phyloP scores from a whole-genome alignment of 495 filamentous ascomycete genomes.

The Penicillium ucsense region DNA sequence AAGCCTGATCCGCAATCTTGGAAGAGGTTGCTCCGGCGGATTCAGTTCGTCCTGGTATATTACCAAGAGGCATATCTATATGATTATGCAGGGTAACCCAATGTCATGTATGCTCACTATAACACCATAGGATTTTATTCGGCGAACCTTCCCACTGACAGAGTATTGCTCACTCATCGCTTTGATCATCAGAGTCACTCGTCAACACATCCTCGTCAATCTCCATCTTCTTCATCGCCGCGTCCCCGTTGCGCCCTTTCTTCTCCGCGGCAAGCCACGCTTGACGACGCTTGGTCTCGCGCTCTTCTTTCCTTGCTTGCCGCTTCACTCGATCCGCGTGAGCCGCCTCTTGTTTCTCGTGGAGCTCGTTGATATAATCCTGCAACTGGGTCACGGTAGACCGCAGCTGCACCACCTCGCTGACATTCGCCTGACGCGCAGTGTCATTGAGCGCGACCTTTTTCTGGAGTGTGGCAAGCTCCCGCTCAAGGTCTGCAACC shows the following conservation, averaged over 20 bases:
- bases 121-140: conserved; percentile 1
- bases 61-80: no score
- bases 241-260: conserved; percentile 36
- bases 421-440: conserved; percentile 25
- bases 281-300: conserved; percentile 27
- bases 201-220: conserved; percentile 24
- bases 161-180: conserved; percentile 18
- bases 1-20: no score
- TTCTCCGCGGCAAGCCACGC: conserved; percentile 40
- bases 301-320: conserved; percentile 34
- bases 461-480: conserved; percentile 30
- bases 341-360: conserved; percentile 29
- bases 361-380: conserved; percentile 33
- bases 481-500: conserved; percentile 25
- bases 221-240: conserved; percentile 27
- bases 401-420: conserved; percentile 31
- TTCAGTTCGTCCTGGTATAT: no score
- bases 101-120: neutral
- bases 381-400: conserved; percentile 28
- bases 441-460: conserved; percentile 30
- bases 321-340: conserved; percentile 26
- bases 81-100: no score
- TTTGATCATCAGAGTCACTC: conserved; percentile 32
- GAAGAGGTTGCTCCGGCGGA: no score
- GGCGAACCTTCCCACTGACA: neutral